These are phyloP conservation scores for Pneumocystis canis DNA, from an alignment of 1,139 yeast genomes.

Conservation along the genomic window DNA sequence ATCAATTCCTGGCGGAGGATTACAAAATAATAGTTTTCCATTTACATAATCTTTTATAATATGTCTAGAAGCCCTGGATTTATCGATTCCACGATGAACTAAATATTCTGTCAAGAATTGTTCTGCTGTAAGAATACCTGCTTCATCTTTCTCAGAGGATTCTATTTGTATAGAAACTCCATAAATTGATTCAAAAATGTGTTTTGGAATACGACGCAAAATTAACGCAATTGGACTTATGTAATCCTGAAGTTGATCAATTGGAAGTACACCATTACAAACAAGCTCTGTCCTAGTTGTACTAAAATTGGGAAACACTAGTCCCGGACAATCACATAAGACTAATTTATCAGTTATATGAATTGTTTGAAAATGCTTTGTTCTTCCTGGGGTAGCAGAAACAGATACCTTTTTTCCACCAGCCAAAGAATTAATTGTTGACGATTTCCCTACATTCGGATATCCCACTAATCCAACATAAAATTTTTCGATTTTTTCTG, in stretches of 20 bases:
- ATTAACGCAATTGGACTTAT: constrained; percentile 85
- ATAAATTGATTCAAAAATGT: constrained; percentile 74
- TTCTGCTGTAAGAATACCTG: constrained; percentile 74
- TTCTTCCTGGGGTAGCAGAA: constrained; percentile 96
- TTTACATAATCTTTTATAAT: constrained; percentile 87
- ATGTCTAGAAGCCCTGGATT: constrained; percentile 85
- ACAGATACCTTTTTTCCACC: constrained; percentile 96
- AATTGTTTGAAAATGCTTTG: constrained; percentile 96
- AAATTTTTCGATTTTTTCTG: constrained; percentile 30
- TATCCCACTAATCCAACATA: constrained; percentile 88
- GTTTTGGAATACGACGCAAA: constrained; percentile 78
- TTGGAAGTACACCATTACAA: constrained; percentile 94
- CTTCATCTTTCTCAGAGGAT: constrained; percentile 73
- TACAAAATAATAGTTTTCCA: constrained; percentile 72
- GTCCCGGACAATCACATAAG: constrained; percentile 97
- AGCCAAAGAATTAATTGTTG: constrained; percentile 86
- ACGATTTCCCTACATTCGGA: constrained; percentile 92
- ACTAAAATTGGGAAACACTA: constrained; percentile 96
- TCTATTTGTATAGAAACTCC: constrained; percentile 77
- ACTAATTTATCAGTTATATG: constrained; percentile 67
- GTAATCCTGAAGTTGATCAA: constrained; percentile 87
- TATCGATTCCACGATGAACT: constrained; percentile 81
- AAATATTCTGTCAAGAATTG: constrained; percentile 88
- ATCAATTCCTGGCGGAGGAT: constrained; percentile 58
- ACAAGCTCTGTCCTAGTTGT: constrained; percentile 93